phyloP scores from a whole-genome alignment of 305 asterid genomes.

The Rubia balearica region DNA sequence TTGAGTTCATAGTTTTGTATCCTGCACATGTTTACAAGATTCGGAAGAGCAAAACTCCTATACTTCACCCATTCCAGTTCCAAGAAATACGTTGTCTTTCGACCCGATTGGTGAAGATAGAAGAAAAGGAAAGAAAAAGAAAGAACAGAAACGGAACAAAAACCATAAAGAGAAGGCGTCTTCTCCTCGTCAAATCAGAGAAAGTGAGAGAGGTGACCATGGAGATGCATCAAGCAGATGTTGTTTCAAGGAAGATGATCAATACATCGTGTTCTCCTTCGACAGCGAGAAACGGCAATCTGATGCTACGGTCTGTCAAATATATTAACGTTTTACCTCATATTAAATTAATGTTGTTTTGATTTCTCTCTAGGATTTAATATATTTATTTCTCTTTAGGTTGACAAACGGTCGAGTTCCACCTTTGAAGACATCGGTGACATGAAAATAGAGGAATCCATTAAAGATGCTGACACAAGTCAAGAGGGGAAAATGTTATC shows the following conservation, averaged over 20 bases:
- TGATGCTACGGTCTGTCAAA: background rate
- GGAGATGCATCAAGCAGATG: background rate
- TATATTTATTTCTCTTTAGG: background rate
- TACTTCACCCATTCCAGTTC: background rate
- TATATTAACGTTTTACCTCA: too few relatives aligned
- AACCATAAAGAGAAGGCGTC: background rate
- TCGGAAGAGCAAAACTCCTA: background rate
- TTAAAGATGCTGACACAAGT: background rate
- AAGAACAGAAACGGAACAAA: background rate
- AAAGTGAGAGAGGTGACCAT: background rate
- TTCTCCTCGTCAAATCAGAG: background rate
- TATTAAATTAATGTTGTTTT: background rate
- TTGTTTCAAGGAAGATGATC: background rate
- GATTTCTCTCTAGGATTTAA: background rate
- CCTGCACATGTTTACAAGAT: background rate
- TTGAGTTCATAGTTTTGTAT: background rate
- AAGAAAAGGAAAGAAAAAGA: background rate
- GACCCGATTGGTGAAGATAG: background rate
- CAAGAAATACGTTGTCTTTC: background rate
- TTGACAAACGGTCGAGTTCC: background rate
- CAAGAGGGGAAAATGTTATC: background rate
- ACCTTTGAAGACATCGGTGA: background rate
- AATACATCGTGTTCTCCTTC: background rate
- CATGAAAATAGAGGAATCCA: too few relatives aligned
- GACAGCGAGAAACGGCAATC: background rate